Conservation (phyloP, 371 early-diverging fungal genomes). For the Mucor indicus region DNA sequence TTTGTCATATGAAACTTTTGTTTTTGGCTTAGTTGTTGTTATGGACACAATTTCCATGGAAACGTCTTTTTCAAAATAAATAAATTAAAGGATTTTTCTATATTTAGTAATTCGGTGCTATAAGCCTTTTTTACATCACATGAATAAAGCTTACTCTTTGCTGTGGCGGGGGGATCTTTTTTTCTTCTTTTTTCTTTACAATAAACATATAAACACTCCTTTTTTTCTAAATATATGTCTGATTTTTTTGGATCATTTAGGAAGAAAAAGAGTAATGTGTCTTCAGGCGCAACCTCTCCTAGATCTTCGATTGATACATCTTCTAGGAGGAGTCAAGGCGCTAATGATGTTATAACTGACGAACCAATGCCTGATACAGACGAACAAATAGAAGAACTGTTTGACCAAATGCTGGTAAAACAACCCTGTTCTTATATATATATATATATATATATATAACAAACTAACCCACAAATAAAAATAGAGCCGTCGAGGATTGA, state of each 20-base stretch:
- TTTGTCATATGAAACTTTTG: too few species aligned
- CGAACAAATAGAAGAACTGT: constrained; percentile 36
- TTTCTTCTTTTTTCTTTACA: too few species aligned
- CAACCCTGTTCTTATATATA: neutral
- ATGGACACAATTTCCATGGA: too few species aligned
- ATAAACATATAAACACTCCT: neutral
- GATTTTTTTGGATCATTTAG: constrained; percentile 23
- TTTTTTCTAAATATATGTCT: constrained; percentile 9
- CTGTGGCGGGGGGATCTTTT: too few species aligned
- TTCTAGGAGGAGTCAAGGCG: constrained; percentile 16
- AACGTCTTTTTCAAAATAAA: too few species aligned
- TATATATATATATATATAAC: neutral
- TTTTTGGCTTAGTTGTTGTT: too few species aligned
- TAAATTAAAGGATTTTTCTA: too few species aligned
- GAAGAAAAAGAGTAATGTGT: constrained; percentile 10
- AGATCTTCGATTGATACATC: constrained; percentile 19
- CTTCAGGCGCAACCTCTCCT: constrained; percentile 13
- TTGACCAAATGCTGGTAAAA: constrained; percentile 46
- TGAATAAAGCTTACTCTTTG: too few species aligned
- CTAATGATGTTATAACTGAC: constrained; percentile 5
- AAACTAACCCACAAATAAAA: too few species aligned
- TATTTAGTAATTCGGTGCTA: too few species aligned
- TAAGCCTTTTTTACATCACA: too few species aligned
- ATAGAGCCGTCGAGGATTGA: constrained; percentile 31
- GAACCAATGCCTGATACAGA: constrained; percentile 30